Evolutionary conservation across 2,329 filamentous ascomycete species (phyloP), one percentile per base, ranked within the genome.

Genomic region (Lasiodiplodia gonubiensis): DNA sequence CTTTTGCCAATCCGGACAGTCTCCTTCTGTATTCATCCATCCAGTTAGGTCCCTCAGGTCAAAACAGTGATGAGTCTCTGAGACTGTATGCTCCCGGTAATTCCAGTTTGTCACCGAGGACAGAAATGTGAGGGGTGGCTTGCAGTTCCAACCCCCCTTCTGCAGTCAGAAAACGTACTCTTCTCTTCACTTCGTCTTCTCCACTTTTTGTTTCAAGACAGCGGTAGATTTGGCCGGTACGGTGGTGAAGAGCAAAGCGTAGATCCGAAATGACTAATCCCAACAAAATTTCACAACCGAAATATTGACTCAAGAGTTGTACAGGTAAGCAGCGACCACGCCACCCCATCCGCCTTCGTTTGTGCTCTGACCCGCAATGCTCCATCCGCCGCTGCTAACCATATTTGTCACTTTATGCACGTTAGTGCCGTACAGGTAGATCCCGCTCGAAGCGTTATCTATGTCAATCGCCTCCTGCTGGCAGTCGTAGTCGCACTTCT

Each of bases 291-390:
- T 63, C 23, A 35, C 46, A 25, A 46, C 59, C 59, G 59, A 63
- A 33, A 51, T 51, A 33, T 49, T 37, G 42, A 63, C 59, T 57
- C 52, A 67, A 54, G 57, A 54, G 39, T 67, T 64, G 16, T 63
- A 64, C 66, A 67, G 30, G 35, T 55, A 67, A 39, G 66, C 66
- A 39, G 66, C 66, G 10, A 67, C 66, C n/a, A 67, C 66, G 7
- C 66, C 66, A 27, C 66, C 66, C 66, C 66, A 67, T 8, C 66
- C 66, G 12, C 66, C 66, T 27, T 37, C n/a, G 49, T 67, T 67
- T n/a, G 33, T 42, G 30, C 37, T 42, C 23, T 48, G 25, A 23
- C 27, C 42, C 12, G 42, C 66, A 39, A 49, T 55, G 51, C 49
- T 35, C 49, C 51, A 33, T 21, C 49, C 59, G 16, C 57, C 35